Evolutionary conservation across 2,329 filamentous ascomycete species (phyloP), one percentile per base, ranked within the genome.

Genomic region (Claviceps lovelessii): DNA sequence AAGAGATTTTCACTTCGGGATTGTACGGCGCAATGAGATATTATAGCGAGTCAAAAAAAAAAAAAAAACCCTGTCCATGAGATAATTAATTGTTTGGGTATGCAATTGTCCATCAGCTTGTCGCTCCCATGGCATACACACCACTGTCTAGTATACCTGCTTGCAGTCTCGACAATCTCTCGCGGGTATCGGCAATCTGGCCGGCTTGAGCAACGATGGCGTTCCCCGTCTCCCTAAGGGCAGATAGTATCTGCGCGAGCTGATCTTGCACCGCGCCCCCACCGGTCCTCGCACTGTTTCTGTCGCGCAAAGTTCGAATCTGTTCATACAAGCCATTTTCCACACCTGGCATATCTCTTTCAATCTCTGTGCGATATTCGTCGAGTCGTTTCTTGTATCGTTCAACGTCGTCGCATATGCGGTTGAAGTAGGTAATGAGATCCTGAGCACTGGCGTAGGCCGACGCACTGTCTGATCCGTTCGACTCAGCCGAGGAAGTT

Each of bases 311-410:
- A 13, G 63, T 60, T 29, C 68, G 63, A 51, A 73, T 71, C 57
- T 72, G 69, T 57, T 73, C 72, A 56, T 74, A 74, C 17, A 74
- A 64, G 0, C 72, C 72, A 53, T 73, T 72, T 61, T 74, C 72
- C 1, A 74, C 72, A 33, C 72, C 71, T 3, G 72, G 72, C 72
- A 74, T 73, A 60, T 74, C 72, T 41, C 72, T 69, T 60, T 74
- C 72, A 46, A 74, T 74, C 59, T 73, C 72, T 51, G 63, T 65
- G n/a, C 72, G 69, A 59, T 74, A 74, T 54, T 72, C 69, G 54
- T 73, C 70, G 37, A 74, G 62, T 28, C 72, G 67, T 57, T 63
- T 65, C 61, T 74, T 73, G 58, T 73, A 73, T 55, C 68, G 70
- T 52, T 73, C 69, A 45, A 72, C 67, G 57, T 72, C 70, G 56